Evolutionary conservation across 2,329 filamentous ascomycete genomes (phyloP).

Genomic region (Phyllosticta paracitricarpa): DNA sequence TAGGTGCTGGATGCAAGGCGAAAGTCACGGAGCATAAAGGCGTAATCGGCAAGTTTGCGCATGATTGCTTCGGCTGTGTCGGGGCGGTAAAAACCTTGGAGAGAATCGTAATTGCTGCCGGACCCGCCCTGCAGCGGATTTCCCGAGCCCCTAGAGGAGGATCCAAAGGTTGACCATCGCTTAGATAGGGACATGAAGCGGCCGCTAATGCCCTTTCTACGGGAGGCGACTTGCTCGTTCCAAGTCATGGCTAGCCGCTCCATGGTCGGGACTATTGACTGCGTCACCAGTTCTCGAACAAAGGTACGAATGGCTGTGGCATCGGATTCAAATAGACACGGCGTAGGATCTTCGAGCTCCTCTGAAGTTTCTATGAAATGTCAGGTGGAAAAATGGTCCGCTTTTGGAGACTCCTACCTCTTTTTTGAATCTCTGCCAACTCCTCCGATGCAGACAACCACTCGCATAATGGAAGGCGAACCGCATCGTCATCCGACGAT

Average conservation of each 20-base stretch:
- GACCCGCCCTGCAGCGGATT: conserved; percentile 36
- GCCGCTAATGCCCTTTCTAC: conserved; percentile 77
- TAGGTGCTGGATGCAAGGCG: conserved; percentile 88
- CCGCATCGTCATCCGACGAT: conserved; percentile 83
- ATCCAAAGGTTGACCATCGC: conserved; percentile 75
- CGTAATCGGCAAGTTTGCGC: conserved; percentile 87
- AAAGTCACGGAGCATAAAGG: conserved; percentile 95
- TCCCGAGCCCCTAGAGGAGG: conserved; percentile 49
- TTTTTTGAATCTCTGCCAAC: conserved; percentile 59
- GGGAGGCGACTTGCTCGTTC: conserved; percentile 95
- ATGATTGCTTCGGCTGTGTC: conserved; percentile 83
- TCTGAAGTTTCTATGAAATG: conserved; percentile 48
- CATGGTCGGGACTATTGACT: conserved; percentile 93
- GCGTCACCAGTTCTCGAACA: conserved; percentile 86
- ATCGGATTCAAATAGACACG: conserved; percentile 87
- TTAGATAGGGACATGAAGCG: conserved; percentile 92
- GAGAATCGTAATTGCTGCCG: conserved; percentile 64
- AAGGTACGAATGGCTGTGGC: conserved; percentile 79
- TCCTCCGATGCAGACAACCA: conserved; percentile 89
- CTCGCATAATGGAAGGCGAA: conserved; percentile 68
- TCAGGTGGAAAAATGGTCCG: neutral
- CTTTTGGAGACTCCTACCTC: conserved; percentile 33
- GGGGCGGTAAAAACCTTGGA: conserved; percentile 71
- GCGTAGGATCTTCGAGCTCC: conserved; percentile 59
- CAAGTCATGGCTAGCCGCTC: conserved; percentile 81